phyloP scores from a whole-genome alignment of 176 grass and related monocot species.

The Juncus effusus region DNA sequence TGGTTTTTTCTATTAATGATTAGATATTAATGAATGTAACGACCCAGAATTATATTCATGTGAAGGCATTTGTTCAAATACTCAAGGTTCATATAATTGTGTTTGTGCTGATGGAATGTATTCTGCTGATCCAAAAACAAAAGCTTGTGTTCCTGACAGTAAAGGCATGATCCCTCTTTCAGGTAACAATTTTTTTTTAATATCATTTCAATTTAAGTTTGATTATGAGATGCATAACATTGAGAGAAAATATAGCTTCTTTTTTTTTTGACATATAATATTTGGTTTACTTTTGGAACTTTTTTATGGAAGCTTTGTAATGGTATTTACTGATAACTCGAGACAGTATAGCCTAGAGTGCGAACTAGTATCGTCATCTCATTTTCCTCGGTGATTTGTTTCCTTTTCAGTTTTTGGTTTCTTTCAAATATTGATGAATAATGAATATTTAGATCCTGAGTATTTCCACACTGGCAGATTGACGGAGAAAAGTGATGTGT shows the following conservation, averaged over 20 bases:
- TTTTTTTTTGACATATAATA: background rate
- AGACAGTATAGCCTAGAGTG: background rate
- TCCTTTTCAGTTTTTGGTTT: too few species aligned
- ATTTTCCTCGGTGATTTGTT: constrained; percentile 18
- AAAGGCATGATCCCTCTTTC: constrained; percentile 12
- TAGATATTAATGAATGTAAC: constrained; percentile 31
- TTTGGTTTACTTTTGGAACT: too few species aligned
- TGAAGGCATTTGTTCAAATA: constrained; percentile 14
- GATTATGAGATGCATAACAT: too few species aligned
- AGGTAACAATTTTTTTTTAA: constrained; percentile 20
- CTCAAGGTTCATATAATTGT: constrained; percentile 4
- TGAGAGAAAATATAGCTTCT: background rate
- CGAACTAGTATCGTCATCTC: background rate
- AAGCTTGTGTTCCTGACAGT: background rate
- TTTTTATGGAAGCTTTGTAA: too few species aligned
- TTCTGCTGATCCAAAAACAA: constrained; percentile 10
- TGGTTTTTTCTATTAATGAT: background rate
- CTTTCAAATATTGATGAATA: too few species aligned
- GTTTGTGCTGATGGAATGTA: background rate
- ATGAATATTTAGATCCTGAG: constrained; percentile 46
- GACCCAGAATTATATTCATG: constrained; percentile 16
- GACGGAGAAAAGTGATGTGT: constrained; percentile 64
- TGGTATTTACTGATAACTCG: background rate
- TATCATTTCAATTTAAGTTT: too few species aligned
- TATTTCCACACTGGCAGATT: constrained; percentile 53